Conservation (phyloP, 331 rosid species). For the Quercus lobata region DNA sequence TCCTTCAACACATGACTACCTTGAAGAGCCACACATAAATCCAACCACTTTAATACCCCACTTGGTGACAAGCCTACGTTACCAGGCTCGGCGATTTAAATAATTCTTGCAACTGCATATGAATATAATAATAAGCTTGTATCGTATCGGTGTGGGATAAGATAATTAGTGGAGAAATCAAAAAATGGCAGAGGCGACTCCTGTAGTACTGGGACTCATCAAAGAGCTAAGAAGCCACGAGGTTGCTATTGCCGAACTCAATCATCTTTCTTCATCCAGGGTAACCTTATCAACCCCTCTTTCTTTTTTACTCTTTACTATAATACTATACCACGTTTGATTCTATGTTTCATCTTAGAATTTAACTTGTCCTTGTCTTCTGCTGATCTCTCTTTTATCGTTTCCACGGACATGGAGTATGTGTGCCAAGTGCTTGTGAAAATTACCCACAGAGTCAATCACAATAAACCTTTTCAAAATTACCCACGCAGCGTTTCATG, state of each 20-base stretch:
- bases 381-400: background rate
- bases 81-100: too few species aligned
- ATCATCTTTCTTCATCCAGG: slow-evolving; percentile 51
- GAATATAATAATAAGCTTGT: too few species aligned
- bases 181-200: slow-evolving; percentile 12
- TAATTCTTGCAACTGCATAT: too few species aligned
- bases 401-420: background rate
- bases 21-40: rapidly evolving
- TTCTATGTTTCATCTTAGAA: background rate
- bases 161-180: background rate
- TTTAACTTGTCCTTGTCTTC: background rate
- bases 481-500: too few species aligned
- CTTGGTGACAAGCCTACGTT: too few species aligned
- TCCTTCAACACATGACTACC: rapidly evolving
- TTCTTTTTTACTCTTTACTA: background rate
- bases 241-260: slow-evolving; percentile 73
- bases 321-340: background rate
- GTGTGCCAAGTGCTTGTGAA: background rate
- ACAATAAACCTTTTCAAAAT: background rate
- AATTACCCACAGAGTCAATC: background rate
- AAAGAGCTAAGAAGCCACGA: slow-evolving; percentile 55
- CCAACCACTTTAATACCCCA: too few species aligned
- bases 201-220: slow-evolving; percentile 14
- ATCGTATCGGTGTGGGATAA: background rate
- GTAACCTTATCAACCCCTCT: slow-evolving; percentile 17